Conservation (phyloP, 352 stramenopile species). For the Phytopythium kandeliae region DNA sequence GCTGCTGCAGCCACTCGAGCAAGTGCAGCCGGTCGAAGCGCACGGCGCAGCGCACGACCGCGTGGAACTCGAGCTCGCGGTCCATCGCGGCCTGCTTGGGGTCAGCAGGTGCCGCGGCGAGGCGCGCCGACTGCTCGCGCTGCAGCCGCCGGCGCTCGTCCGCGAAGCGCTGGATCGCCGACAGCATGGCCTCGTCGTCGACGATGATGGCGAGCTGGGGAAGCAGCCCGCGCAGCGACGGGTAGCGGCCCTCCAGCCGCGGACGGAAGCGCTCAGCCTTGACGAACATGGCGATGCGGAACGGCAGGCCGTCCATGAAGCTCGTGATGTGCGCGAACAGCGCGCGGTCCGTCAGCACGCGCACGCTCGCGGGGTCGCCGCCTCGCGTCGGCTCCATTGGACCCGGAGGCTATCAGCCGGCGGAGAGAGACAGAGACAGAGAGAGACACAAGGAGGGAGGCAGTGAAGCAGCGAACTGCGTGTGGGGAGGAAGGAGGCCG, state of each 20-base stretch:
- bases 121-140: background rate
- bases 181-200: constrained; percentile 14
- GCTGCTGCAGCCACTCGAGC: constrained; percentile 19
- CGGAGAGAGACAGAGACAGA: background rate
- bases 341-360: constrained; percentile 16
- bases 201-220: constrained; percentile 25
- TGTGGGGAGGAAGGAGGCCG: too few species aligned
- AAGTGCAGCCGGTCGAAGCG: constrained; percentile 17
- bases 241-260: constrained; percentile 21
- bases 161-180: constrained; percentile 7
- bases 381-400: background rate
- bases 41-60: constrained; percentile 20
- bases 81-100: constrained; percentile 9
- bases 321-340: constrained; percentile 15
- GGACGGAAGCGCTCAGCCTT: constrained; percentile 14
- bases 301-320: constrained; percentile 26
- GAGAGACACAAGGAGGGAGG: too few species aligned
- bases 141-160: background rate
- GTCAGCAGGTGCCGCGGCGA: constrained; percentile 3
- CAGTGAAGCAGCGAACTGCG: too few species aligned
- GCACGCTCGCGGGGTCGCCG: constrained; percentile 9
- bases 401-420: too few species aligned
- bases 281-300: constrained; percentile 14
- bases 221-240: constrained; percentile 12
- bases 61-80: constrained; percentile 18